Conservation (phyloP, 768 basidiomycete genomes). For the Albatrellus ellisii region DNA sequence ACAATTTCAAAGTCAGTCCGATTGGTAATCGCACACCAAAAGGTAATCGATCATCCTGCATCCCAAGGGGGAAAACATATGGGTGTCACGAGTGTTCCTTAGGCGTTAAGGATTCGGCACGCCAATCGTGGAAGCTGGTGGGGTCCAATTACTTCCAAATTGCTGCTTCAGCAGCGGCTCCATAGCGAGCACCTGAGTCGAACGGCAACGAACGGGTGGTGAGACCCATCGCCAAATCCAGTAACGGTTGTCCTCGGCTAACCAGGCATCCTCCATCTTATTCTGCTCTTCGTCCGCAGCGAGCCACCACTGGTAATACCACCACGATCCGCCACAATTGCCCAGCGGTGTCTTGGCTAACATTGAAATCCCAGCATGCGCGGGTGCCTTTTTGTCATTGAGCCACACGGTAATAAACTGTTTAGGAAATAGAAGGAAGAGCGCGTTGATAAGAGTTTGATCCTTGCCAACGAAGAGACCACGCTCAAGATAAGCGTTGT, state of each 20-base stretch:
- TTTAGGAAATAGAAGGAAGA: constrained; percentile 31
- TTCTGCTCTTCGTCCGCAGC: constrained; percentile 18
- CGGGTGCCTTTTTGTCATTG: constrained; percentile 12
- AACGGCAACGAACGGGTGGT: background rate
- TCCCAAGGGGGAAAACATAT: too few species aligned
- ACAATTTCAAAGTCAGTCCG: too few species aligned
- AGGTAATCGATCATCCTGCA: too few species aligned
- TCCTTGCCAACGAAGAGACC: constrained; percentile 45
- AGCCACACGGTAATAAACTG: constrained; percentile 33
- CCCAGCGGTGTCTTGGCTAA: constrained; percentile 22
- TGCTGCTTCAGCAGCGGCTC: background rate
- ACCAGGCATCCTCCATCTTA: constrained; percentile 15
- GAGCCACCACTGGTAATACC: constrained; percentile 39
- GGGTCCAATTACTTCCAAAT: background rate
- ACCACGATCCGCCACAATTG: constrained; percentile 30
- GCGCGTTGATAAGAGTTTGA: constrained; percentile 37
- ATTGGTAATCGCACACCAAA: too few species aligned
- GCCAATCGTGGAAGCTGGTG: too few species aligned
- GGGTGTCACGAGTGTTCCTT: too few species aligned
- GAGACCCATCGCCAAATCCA: background rate
- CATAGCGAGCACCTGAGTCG: background rate
- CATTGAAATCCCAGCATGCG: constrained; percentile 5
- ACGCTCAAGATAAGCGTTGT: constrained; percentile 34
- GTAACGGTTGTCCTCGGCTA: constrained; percentile 1
- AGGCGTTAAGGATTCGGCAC: too few species aligned